Conservation (phyloP, 345 rosid genomes). For the Anastatica hierochuntica region DNA sequence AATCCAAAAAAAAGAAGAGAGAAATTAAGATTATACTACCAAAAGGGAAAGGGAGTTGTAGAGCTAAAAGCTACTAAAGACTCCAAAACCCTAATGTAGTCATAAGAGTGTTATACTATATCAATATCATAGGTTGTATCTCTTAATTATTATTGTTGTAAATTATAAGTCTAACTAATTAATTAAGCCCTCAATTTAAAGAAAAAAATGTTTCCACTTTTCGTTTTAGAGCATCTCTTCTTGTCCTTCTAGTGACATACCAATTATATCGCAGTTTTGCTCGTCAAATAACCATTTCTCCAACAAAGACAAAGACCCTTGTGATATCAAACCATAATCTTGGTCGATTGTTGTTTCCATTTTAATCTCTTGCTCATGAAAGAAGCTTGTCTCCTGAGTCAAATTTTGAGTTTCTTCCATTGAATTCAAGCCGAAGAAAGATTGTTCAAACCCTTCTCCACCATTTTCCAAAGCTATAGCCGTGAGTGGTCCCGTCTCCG, state of each 20-base stretch:
- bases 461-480: not conserved
- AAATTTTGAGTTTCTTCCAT: conserved; percentile 16
- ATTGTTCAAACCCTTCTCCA: conserved; percentile 19
- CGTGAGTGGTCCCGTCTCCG: conserved; percentile 10
- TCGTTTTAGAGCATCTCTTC: not conserved
- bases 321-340: conserved; percentile 17
- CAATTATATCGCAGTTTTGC: not conserved
- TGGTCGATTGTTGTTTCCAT: conserved; percentile 21
- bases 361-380: conserved; percentile 37
- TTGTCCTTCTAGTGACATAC: not conserved
- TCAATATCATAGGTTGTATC: not conserved
- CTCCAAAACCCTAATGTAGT: conserved; percentile 15
- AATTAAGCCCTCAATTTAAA: not conserved
- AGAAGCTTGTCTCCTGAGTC: conserved; percentile 30
- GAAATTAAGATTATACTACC: not conserved
- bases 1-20: not conserved
- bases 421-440: conserved; percentile 41
- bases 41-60: conserved; percentile 14
- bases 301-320: conserved; percentile 38
- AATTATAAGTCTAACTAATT: not conserved
- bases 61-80: conserved; percentile 17
- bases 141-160: not conserved
- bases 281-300: conserved; percentile 73
- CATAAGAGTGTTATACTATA: not conserved
- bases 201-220: too few relatives aligned